phyloP scores from a whole-genome alignment of 1,284 basidiomycete genomes.

The Lentinus polychrous region DNA sequence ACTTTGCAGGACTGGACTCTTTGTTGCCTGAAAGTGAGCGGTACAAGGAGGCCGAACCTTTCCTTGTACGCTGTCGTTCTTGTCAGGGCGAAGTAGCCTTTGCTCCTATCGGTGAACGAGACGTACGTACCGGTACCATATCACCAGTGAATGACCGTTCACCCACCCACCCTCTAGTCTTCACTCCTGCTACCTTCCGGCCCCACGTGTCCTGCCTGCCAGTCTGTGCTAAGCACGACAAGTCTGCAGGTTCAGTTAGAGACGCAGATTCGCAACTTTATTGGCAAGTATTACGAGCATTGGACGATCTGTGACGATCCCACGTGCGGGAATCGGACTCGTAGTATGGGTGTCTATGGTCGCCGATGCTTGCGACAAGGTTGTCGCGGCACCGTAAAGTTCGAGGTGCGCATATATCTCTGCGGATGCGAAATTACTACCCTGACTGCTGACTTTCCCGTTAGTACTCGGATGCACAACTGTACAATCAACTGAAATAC shows the following conservation, averaged over 20 bases:
- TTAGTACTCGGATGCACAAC: slow-evolving; percentile 76
- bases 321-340: slow-evolving; percentile 78
- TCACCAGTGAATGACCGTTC: not conserved
- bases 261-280: slow-evolving; percentile 70
- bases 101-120: slow-evolving; percentile 56
- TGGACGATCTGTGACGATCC: slow-evolving; percentile 87
- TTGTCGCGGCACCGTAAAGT: slow-evolving; percentile 64
- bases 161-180: slow-evolving; percentile 23
- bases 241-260: slow-evolving; percentile 85
- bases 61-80: slow-evolving; percentile 67
- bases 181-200: slow-evolving; percentile 47
- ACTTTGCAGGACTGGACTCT: slow-evolving; percentile 83
- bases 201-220: slow-evolving; percentile 58
- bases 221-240: slow-evolving; percentile 40
- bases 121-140: slow-evolving; percentile 34
- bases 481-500: slow-evolving; percentile 87
- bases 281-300: slow-evolving; percentile 83
- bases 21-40: slow-evolving; percentile 86
- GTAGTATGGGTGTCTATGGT: slow-evolving; percentile 90
- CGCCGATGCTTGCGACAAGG: slow-evolving; percentile 64
- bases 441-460: slow-evolving; percentile 4
- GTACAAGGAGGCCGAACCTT: slow-evolving; percentile 69
- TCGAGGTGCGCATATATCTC: slow-evolving; percentile 54
- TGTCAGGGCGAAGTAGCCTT: slow-evolving; percentile 66
- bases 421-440: not conserved